A percentile compares a stretch with the other conserved stretches of the same genome.
Conservation (phyloP, 2,329 filamentous ascomycete species). For the Domatiomyces globalis region DNA sequence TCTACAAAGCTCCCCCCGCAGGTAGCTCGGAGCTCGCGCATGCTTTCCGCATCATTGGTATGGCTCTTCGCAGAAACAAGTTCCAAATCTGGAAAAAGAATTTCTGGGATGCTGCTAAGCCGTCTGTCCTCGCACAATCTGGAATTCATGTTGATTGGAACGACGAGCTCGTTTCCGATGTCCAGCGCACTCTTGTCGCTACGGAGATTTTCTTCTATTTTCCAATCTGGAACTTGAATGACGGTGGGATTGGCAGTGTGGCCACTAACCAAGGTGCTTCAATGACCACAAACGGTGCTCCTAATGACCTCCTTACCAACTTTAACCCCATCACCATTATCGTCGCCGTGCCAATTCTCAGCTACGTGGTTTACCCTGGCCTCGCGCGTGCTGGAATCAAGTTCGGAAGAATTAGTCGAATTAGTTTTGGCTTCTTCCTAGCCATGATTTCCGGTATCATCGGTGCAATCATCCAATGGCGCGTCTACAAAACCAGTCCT, state of each 20-base stretch:
- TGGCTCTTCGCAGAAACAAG: conserved; percentile 23
- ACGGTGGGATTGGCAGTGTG: conserved; percentile 36
- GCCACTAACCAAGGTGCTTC: conserved; percentile 37
- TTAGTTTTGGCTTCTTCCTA: conserved; percentile 42
- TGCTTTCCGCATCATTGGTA: conserved; percentile 23
- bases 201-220: conserved; percentile 50
- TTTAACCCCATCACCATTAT: conserved; percentile 48
- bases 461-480: conserved; percentile 42
- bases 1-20: conserved; percentile 21
- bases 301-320: conserved; percentile 47
- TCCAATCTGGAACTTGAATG: conserved; percentile 38
- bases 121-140: conserved; percentile 19
- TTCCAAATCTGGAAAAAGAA: conserved; percentile 14
- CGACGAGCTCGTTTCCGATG: conserved; percentile 25
- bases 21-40: conserved; percentile 23
- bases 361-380: conserved; percentile 40
- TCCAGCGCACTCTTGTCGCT: conserved; percentile 32
- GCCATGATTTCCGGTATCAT: conserved; percentile 39
- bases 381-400: conserved; percentile 38
- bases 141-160: conserved; percentile 20
- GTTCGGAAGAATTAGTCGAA: conserved; percentile 43
- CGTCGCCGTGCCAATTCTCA: conserved; percentile 24
- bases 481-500: conserved; percentile 42
- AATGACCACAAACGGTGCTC: conserved; percentile 38
- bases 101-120: conserved; percentile 24